Conservation (phyloP, 441 rosid species). For the Kokia cookei region DNA sequence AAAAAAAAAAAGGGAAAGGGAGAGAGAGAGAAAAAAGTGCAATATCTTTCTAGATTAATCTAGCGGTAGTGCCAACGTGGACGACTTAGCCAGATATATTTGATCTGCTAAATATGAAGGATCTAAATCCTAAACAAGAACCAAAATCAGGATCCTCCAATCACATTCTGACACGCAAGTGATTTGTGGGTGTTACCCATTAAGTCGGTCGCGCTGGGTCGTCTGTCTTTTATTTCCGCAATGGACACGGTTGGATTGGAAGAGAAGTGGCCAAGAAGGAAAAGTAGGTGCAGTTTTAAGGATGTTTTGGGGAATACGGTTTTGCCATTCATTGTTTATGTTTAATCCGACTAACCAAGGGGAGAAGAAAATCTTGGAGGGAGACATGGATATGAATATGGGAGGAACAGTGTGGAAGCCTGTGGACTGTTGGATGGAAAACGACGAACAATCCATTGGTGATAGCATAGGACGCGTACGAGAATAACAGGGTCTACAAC, state of each 20-base stretch:
- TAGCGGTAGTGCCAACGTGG: constrained; percentile 59
- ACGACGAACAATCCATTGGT: neutral
- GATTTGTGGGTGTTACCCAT: neutral
- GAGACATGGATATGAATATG: neutral
- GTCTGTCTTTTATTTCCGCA: neutral
- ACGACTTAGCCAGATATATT: constrained; percentile 69
- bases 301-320: constrained; percentile 18
- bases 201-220: neutral
- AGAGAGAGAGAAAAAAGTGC: constrained; percentile 32
- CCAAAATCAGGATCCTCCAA: neutral
- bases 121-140: neutral
- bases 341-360: constrained; percentile 16
- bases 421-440: neutral
- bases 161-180: neutral
- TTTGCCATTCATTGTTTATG: neutral
- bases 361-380: constrained; percentile 7
- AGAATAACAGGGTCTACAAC: neutral
- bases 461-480: neutral
- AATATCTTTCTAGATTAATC: constrained; percentile 57
- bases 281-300: constrained; percentile 21
- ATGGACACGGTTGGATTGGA: neutral
- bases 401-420: neutral
- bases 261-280: constrained; percentile 15
- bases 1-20: neutral
- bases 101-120: constrained; percentile 33